Percentiles rank a stretch among this genome's conserved stretches.
These are phyloP conservation scores for Candida nitratophila DNA, from an alignment of 805 yeast species.

Conservation along the genomic window DNA sequence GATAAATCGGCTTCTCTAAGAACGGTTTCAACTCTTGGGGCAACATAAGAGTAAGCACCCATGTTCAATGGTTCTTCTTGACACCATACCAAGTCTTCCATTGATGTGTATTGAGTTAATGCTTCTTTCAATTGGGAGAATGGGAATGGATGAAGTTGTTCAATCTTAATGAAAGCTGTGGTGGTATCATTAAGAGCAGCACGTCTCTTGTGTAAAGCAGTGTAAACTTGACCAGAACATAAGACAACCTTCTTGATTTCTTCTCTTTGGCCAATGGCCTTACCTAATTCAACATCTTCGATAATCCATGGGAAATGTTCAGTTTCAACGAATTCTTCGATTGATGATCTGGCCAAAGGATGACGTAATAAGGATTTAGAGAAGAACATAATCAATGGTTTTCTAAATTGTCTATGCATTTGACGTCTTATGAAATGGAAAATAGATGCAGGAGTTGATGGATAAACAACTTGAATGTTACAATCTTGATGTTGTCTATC, in stretches of 20 bases:
- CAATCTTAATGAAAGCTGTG: constrained; percentile 84
- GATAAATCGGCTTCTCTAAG: constrained; percentile 67
- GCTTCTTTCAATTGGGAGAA: constrained; percentile 86
- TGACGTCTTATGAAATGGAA: constrained; percentile 98
- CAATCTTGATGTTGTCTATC: constrained; percentile 98
- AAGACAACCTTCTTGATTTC: constrained; percentile 84
- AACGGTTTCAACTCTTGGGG: constrained; percentile 77
- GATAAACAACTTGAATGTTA: constrained; percentile 96
- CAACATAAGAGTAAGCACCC: constrained; percentile 78
- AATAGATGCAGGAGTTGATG: constrained; percentile 94
- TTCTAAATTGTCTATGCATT: constrained; percentile 98
- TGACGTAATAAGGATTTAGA: constrained; percentile 93
- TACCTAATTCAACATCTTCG: constrained; percentile 85
- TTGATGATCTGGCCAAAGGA: constrained; percentile 87
- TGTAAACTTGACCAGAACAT: constrained; percentile 90
- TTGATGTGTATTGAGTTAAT: constrained; percentile 69
- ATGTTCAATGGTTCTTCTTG: constrained; percentile 99
- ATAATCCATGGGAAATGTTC: constrained; percentile 93
- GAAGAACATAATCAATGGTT: constrained; percentile 80
- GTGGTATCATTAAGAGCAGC: constrained; percentile 64
- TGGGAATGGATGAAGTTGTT: constrained; percentile 99
- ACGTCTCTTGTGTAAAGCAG: constrained; percentile 88
- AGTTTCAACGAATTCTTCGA: constrained; percentile 83
- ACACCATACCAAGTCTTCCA: constrained; percentile 89
- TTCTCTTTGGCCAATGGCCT: constrained; percentile 64